A percentile compares a stretch with the other conserved stretches of the same genome.
phyloP scores from a whole-genome alignment of 208 protist species.

The Trypanosomatidae sp. region DNA sequence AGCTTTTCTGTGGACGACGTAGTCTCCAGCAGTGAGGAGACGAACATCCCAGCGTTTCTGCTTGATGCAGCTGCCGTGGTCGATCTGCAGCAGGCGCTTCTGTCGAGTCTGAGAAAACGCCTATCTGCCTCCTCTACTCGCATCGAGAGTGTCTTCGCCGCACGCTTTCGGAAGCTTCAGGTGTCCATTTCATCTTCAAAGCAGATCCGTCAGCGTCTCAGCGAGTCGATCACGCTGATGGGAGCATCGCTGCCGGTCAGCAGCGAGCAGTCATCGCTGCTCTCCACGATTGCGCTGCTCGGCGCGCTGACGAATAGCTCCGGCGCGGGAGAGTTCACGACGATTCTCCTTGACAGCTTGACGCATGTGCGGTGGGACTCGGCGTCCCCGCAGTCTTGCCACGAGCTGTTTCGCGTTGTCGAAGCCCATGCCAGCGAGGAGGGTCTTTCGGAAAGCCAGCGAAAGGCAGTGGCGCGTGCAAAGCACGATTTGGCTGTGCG shows the following conservation, averaged over 20 bases:
- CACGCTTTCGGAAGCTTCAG: constrained; percentile 21
- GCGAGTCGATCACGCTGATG: constrained; percentile 48
- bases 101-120: background rate
- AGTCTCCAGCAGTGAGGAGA: background rate
- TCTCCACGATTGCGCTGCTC: constrained; percentile 48
- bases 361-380: constrained; percentile 36
- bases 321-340: constrained; percentile 28
- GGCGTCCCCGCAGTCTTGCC: constrained; percentile 44
- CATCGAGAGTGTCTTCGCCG: constrained; percentile 14
- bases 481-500: constrained; percentile 62
- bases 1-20: background rate
- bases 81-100: constrained; percentile 1
- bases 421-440: constrained; percentile 26
- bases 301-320: constrained; percentile 21
- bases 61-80: background rate
- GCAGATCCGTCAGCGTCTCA: constrained; percentile 51
- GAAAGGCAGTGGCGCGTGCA: constrained; percentile 27
- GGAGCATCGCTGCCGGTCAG: constrained; percentile 27
- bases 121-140: background rate
- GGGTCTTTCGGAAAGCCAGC: constrained; percentile 14
- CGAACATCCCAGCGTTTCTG: constrained; percentile 7
- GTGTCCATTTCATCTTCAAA: constrained; percentile 29
- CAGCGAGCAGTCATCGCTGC: constrained; percentile 17
- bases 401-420: constrained; percentile 61
- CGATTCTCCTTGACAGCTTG: constrained; percentile 49